These are phyloP conservation scores for Oryza glaberrima DNA, from an alignment of 176 grass and related monocot species.

Conservation along the genomic window DNA sequence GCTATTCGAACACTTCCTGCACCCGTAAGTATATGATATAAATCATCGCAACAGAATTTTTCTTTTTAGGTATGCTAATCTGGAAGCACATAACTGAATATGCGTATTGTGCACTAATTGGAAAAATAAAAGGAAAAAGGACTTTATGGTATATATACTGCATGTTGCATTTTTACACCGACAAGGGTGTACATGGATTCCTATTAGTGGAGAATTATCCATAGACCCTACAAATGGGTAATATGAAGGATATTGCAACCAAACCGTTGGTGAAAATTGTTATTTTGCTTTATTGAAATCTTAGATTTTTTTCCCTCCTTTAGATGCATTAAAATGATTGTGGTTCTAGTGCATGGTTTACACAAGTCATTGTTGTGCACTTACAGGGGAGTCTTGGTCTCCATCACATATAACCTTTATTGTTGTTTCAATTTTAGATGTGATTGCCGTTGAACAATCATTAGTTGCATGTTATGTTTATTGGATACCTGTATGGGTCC, in stretches of 20 bases:
- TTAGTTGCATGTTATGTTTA: background rate
- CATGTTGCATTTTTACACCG: background rate
- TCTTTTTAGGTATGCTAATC: background rate
- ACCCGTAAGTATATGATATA: constrained; percentile 69
- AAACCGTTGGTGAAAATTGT: constrained; percentile 19
- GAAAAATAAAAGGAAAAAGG: background rate
- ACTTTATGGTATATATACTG: constrained; percentile 21
- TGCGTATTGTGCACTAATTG: background rate
- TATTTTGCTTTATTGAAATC: constrained; percentile 36
- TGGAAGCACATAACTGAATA: constrained; percentile 24
- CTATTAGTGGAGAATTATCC: constrained; percentile 37
- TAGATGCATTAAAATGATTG: background rate
- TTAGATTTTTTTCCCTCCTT: background rate
- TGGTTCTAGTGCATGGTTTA: background rate
- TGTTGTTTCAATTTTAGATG: constrained; percentile 1
- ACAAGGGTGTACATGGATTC: background rate
- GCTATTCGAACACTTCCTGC: constrained; percentile 97
- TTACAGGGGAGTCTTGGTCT: background rate
- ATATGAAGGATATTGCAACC: constrained; percentile 32
- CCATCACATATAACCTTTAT: background rate
- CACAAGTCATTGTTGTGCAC: constrained; percentile 18
- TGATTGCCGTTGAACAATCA: background rate
- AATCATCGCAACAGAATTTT: background rate
- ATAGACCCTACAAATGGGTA: constrained; percentile 32
- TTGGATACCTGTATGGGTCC: background rate